Base-by-base conservation (phyloP, 306 rosid species). In the Sindora glabra region DNA sequence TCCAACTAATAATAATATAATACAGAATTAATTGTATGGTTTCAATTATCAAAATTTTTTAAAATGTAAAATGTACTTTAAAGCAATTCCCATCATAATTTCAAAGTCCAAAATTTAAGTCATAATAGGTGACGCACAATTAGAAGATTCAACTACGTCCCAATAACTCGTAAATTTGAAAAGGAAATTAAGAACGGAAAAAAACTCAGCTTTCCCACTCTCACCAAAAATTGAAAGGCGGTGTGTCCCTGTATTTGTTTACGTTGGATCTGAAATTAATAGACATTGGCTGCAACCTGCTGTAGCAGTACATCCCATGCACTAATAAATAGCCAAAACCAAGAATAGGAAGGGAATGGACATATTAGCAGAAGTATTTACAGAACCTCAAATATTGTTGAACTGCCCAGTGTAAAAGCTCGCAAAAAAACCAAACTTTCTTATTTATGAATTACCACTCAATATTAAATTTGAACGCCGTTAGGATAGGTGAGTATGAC, bases 211-310 rank as follows among this genome's bases (percentile, higher is more conserved):
- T 24, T 26, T 64, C 24, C 39, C 34, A n/a, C n/a, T n/a, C n/a
- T n/a, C n/a, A n/a, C n/a, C n/a, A n/a, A n/a, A n/a, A n/a, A n/a
- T n/a, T n/a, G n/a, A n/a, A n/a, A n/a, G 30, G 53, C 22, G 56
- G 27, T 40, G n/a, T n/a, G n/a, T 29, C 8, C 34, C 34, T 29
- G 10, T 34, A n/a, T 7, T 10, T 8, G 40, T 9, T 50, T 46
- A 48, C 15, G 77, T 61, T 71, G 55, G 74, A 74, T 62, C 21
- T 30, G 69, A 56, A 72, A 72, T 46, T 73, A 63, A 67, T 45
- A 67, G 45, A 16, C 57, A 49, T 38, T 60, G 48, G 42, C 12
- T 8, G 49, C 33, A 24, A 10, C 7, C 2, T 42, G 22, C 59
- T 29, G 34, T 9, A 29, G 34, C 21, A 11, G 46, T 48, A 13